Percentiles rank a stretch among this genome's conserved stretches.
These are phyloP conservation scores for Elaeagnus macrophylla DNA, from an alignment of 306 rosid species.

Conservation along the genomic window DNA sequence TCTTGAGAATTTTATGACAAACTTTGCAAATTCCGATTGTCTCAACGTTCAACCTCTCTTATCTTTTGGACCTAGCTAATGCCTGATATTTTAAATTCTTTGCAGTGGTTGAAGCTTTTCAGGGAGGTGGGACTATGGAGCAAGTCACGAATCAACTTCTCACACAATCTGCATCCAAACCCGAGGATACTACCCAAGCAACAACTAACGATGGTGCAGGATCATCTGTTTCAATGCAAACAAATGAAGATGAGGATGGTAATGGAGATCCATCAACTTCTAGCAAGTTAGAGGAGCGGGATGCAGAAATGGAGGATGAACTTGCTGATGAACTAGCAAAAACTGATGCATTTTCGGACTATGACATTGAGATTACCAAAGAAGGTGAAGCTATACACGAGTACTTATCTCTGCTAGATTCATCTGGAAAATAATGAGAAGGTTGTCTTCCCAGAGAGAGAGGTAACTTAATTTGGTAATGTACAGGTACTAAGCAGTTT, in stretches of 20 bases:
- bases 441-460: slow-evolving; percentile 12
- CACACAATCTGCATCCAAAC: slow-evolving; percentile 20
- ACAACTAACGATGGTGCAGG: slow-evolving; percentile 17
- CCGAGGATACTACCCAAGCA: slow-evolving; percentile 12
- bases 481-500: too few species aligned
- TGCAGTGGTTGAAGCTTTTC: slow-evolving; percentile 59
- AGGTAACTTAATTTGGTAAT: too few species aligned
- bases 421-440: slow-evolving; percentile 22
- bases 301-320: slow-evolving; percentile 41
- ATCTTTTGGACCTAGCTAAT: neutral
- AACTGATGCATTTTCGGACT: slow-evolving; percentile 36
- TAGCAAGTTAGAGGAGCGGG: slow-evolving; percentile 24
- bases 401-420: slow-evolving; percentile 55
- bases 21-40: neutral
- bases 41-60: neutral
- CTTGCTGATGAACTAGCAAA: slow-evolving; percentile 36
- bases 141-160: slow-evolving; percentile 37
- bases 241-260: slow-evolving; percentile 8
- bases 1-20: too few species aligned
- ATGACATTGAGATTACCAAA: slow-evolving; percentile 40
- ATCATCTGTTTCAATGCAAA: slow-evolving; percentile 18
- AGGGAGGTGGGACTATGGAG: slow-evolving; percentile 42
- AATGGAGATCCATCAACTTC: slow-evolving; percentile 27
- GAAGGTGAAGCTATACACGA: slow-evolving; percentile 74
- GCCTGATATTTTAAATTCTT: slow-evolving; percentile 21